Evolutionary conservation across 169 alveolate genomes (phyloP).

Genomic region (Eimeria necatrix): DNA sequence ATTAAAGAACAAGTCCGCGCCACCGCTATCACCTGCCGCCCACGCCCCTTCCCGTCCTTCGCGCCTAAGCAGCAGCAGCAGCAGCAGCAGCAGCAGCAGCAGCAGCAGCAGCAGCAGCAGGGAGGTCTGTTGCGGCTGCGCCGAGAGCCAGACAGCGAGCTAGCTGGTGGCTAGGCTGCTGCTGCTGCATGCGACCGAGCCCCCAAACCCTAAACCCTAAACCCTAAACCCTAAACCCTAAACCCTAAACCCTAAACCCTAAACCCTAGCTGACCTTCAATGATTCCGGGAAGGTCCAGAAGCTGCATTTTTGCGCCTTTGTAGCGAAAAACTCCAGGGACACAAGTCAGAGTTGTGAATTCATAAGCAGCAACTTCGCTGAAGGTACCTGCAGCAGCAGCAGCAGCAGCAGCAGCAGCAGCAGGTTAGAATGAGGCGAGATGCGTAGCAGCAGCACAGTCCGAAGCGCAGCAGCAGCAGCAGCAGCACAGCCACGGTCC

Average conservation of each 20-base stretch:
- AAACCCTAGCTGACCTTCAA: too few relatives aligned
- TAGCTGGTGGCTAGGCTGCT: too few relatives aligned
- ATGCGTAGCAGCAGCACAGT: neutral
- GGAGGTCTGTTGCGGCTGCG: neutral
- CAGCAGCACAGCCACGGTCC: neutral
- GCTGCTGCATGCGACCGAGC: too few relatives aligned
- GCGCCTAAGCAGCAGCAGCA: slow-evolving; percentile 96
- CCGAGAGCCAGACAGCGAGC: too few relatives aligned
- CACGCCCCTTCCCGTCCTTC: slow-evolving; percentile 99
- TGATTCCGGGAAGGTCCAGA: slow-evolving; percentile 98
- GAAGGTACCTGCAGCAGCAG: slow-evolving; percentile 93
- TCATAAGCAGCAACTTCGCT: slow-evolving; percentile 99
- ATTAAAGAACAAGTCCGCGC: slow-evolving; percentile 97
- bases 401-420: neutral
- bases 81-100: too few relatives aligned
- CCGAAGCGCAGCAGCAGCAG: neutral
- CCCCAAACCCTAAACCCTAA: too few relatives aligned
- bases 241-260: too few relatives aligned
- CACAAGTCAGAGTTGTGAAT: slow-evolving; percentile 99
- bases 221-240: too few relatives aligned
- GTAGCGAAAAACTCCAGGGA: slow-evolving; percentile 97
- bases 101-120: too few relatives aligned
- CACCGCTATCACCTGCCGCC: slow-evolving; percentile 98
- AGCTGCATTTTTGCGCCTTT: slow-evolving; percentile 97
- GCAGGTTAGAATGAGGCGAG: neutral